Conservation (phyloP, 2,329 filamentous ascomycete species). For the Thielaviopsis punctulata region DNA sequence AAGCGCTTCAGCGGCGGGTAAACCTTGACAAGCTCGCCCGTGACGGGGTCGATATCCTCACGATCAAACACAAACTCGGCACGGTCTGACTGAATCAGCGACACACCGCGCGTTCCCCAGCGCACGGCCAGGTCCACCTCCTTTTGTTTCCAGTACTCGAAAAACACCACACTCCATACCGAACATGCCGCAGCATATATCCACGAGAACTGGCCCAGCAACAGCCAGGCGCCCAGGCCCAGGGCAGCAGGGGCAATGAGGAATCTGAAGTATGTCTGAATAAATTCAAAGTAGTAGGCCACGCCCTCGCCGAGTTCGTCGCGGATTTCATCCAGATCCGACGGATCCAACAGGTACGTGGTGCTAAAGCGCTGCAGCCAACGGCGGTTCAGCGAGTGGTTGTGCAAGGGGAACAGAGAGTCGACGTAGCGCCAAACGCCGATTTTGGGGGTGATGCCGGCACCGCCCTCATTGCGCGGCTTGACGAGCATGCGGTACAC, state of each 20-base stretch:
- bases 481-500: conserved; percentile 74
- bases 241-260: conserved; percentile 66
- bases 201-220: conserved; percentile 72
- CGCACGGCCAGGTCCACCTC: conserved; percentile 71
- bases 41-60: conserved; percentile 60
- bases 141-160: conserved; percentile 93
- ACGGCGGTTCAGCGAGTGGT: conserved; percentile 54
- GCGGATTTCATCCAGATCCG: conserved; percentile 57
- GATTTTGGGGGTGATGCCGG: conserved; percentile 52
- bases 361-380: conserved; percentile 62
- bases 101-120: conserved; percentile 79
- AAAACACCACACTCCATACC: conserved; percentile 78
- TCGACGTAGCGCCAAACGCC: conserved; percentile 58
- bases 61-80: conserved; percentile 66
- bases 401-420: conserved; percentile 63
- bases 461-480: conserved; percentile 56
- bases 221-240: conserved; percentile 59
- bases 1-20: conserved; percentile 65
- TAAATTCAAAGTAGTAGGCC: conserved; percentile 89
- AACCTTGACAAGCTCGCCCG: conserved; percentile 58
- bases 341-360: conserved; percentile 47
- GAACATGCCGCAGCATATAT: conserved; percentile 63
- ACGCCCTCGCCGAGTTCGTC: conserved; percentile 68
- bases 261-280: conserved; percentile 79
- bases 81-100: conserved; percentile 60